Percentiles rank a stretch among this genome's conserved stretches.
phyloP scores from a whole-genome alignment of 176 grass and related monocot genomes.

The Panicum miliaceum region DNA sequence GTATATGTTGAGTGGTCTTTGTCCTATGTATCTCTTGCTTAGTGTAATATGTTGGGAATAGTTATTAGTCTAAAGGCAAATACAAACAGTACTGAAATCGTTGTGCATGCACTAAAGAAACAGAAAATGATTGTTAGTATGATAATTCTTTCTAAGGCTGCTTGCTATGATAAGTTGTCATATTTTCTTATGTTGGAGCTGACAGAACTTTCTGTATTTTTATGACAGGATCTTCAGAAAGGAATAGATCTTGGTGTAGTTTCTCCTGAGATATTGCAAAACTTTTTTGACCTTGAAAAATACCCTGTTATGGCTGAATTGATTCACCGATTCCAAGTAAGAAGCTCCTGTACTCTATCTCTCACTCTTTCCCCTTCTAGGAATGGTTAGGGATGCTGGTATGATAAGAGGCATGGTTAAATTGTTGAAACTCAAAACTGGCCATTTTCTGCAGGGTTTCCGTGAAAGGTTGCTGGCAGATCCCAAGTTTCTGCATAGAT shows the following conservation, averaged over 20 bases:
- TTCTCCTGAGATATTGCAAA: conserved; percentile 94
- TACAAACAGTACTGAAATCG: background rate
- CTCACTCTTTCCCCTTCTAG: conserved; percentile 13
- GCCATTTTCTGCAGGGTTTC: conserved; percentile 72
- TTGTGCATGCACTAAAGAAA: background rate
- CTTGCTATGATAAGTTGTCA: conserved; percentile 5
- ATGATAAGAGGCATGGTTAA: background rate
- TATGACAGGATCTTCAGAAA: conserved; percentile 82
- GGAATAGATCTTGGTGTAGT: conserved; percentile 96
- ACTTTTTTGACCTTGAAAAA: conserved; percentile 98
- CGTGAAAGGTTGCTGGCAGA: conserved; percentile 94
- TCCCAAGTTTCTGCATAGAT: conserved; percentile 83
- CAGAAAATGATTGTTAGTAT: background rate
- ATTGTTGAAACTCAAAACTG: conserved; percentile 15
- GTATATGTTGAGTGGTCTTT: conserved; percentile 1
- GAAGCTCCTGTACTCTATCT: conserved; percentile 27
- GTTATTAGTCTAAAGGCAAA: conserved; percentile 8
- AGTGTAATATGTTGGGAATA: conserved; percentile 8
- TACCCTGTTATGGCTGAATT: conserved; percentile 87
- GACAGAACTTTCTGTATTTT: conserved; percentile 24
- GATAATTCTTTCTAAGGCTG: conserved; percentile 4
- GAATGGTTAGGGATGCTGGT: background rate
- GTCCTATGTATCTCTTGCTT: background rate
- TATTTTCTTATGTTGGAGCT: conserved; percentile 26
- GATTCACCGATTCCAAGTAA: conserved; percentile 93